phyloP scores from a whole-genome alignment of 306 rosid species.

The Acacia acuminata region DNA sequence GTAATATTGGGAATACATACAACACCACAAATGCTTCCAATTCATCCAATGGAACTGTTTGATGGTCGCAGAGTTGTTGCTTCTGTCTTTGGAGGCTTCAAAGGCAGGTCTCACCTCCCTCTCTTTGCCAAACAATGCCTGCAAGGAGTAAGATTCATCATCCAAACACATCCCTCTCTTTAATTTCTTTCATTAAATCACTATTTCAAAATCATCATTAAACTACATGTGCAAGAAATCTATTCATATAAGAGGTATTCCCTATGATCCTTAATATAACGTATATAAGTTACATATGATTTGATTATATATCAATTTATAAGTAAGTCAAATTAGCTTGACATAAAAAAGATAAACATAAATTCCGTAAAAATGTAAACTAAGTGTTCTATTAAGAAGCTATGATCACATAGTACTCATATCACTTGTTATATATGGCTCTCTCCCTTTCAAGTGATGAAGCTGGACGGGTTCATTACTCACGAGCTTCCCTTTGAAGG shows the following conservation, averaged over 20 bases:
- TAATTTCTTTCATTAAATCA: neutral
- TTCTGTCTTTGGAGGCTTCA: constrained; percentile 65
- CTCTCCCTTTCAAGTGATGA: constrained; percentile 37
- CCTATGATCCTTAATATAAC: no score
- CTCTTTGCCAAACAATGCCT: constrained; percentile 57
- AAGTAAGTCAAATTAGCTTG: no score
- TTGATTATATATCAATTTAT: no score
- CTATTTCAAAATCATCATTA: neutral
- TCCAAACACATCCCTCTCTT: neutral
- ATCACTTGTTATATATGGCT: no score
- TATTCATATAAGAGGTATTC: no score
- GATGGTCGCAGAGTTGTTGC: constrained; percentile 42
- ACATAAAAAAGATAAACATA: no score
- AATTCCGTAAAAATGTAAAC: no score
- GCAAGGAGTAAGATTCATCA: constrained; percentile 39
- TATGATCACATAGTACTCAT: no score
- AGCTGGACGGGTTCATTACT: constrained; percentile 54
- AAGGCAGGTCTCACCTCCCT: constrained; percentile 58
- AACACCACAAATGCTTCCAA: constrained; percentile 50
- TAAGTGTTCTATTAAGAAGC: no score
- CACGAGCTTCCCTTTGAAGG: constrained; percentile 70
- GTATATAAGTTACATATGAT: no score
- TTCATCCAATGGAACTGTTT: constrained; percentile 70
- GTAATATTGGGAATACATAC: constrained; percentile 55
- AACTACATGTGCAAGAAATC: no score